A percentile compares a stretch with the other conserved stretches of the same genome.
Conservation (phyloP, 1,284 basidiomycete genomes). For the Nidula niveotomentosa region DNA sequence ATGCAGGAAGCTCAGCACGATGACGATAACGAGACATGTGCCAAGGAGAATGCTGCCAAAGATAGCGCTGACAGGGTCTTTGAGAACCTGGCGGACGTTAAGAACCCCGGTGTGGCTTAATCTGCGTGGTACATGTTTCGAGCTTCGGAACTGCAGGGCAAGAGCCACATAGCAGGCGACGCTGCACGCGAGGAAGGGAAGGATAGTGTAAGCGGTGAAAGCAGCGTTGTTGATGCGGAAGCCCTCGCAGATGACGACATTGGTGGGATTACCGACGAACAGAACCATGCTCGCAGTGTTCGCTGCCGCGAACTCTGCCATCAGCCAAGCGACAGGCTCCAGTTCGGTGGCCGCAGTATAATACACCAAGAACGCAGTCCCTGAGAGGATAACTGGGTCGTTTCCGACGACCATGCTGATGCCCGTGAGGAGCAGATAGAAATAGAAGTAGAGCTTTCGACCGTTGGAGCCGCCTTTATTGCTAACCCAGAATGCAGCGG, state of each 20-base stretch:
- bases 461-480: constrained; percentile 75
- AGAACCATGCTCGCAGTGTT: constrained; percentile 79
- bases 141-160: constrained; percentile 50
- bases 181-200: constrained; percentile 68
- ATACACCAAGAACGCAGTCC: constrained; percentile 87
- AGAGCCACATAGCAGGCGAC: constrained; percentile 54
- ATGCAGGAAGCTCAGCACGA: constrained; percentile 57
- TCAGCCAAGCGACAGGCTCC: constrained; percentile 45
- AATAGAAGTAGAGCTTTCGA: constrained; percentile 70
- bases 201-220: constrained; percentile 70
- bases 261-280: constrained; percentile 75
- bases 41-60: constrained; percentile 53
- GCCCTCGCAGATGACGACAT: constrained; percentile 69
- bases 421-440: constrained; percentile 80
- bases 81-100: constrained; percentile 45
- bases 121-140: constrained; percentile 48
- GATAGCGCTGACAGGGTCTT: constrained; percentile 48
- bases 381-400: constrained; percentile 84
- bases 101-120: constrained; percentile 37
- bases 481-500: constrained; percentile 87
- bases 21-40: constrained; percentile 45
- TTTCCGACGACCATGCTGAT: constrained; percentile 88
- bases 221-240: constrained; percentile 60
- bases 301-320: constrained; percentile 64
- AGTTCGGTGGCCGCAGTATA: constrained; percentile 72